Conservation (phyloP, 208 protist genomes). For the Porcisia hertigi region DNA sequence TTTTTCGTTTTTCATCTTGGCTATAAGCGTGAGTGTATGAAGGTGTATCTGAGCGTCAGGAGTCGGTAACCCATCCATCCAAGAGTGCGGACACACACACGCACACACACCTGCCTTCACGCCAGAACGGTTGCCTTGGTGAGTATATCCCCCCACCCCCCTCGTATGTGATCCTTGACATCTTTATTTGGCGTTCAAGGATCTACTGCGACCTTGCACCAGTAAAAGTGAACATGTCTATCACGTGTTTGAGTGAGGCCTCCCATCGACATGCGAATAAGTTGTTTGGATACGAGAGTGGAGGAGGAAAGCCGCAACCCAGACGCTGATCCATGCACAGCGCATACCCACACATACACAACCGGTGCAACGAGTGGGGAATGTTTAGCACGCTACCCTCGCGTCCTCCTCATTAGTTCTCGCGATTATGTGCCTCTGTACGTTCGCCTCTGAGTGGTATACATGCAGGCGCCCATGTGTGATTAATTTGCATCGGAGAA, state of each 20-base stretch:
- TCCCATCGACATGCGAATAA: neutral
- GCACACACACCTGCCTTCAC: neutral
- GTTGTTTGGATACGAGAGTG: neutral
- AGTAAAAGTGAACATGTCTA: neutral
- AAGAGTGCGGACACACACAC: neutral
- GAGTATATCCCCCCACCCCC: neutral
- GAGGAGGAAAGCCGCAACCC: neutral
- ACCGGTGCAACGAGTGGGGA: too few relatives aligned
- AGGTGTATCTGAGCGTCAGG: neutral
- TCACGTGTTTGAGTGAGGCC: neutral
- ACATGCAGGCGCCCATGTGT: neutral
- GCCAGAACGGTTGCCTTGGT: neutral
- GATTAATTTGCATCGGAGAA: slow-evolving; percentile 16
- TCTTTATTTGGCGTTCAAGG: neutral
- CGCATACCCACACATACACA: neutral
- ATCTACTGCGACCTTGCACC: neutral
- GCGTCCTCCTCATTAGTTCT: neutral
- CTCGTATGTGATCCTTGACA: neutral
- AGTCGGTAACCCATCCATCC: neutral
- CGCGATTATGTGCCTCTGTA: neutral
- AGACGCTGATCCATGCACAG: neutral
- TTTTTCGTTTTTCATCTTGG: neutral
- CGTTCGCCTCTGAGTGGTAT: neutral
- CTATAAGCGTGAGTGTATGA: neutral
- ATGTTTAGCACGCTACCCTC: too few relatives aligned